Base-by-base conservation (phyloP, 2,329 filamentous ascomycete species). In the Hypoxylon sp. region DNA sequence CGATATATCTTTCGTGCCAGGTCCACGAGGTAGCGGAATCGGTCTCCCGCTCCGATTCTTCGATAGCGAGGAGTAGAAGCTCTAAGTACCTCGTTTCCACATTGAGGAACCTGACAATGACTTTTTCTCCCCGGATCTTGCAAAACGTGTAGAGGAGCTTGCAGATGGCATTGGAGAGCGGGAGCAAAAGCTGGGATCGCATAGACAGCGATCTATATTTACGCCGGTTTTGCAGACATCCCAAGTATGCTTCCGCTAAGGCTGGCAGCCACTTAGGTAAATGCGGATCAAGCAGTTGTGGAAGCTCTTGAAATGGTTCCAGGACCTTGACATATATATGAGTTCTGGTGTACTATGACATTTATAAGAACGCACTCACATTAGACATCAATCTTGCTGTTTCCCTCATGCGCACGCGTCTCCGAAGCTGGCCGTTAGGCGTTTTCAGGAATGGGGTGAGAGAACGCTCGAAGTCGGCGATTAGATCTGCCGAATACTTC, bases 281-380 rank as follows among this genome's bases (percentile, higher is more conserved):
- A 79, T 95, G 88, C 8, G 93, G 89, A 80, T 99, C 96, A 27
- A 99, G 87, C 42, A 98, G 86, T 79, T 99, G 96, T 17, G 96
- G 96, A 72, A 97, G 91, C 83, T 98, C 94, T 84, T 98, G 95
- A 74, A 98, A 99, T 1, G 92, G 90, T 73, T 98, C 94, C 54
- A 99, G 88, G 3, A 87, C 79, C 83, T 86, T 61, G 35, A 39
- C 80, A 83, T 48, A 62, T 42, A 8, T 15, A 64, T 71, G 29
- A 73, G 71, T 29, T 72, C 60, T 15, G 73, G 65, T 1, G 54
- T 11, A 1, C 29, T 47, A n/a, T 6, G 32, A 42, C 55, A 7
- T 50, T 56, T 21, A 73, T 76, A 55, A 10, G 37, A 7, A 13
- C 65, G 51, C 24, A 71, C 75, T 73, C 61, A 88, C 87, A 70